These are phyloP conservation scores for Isabelozyma gotoi DNA, from an alignment of 805 yeast genomes.

Conservation along the genomic window DNA sequence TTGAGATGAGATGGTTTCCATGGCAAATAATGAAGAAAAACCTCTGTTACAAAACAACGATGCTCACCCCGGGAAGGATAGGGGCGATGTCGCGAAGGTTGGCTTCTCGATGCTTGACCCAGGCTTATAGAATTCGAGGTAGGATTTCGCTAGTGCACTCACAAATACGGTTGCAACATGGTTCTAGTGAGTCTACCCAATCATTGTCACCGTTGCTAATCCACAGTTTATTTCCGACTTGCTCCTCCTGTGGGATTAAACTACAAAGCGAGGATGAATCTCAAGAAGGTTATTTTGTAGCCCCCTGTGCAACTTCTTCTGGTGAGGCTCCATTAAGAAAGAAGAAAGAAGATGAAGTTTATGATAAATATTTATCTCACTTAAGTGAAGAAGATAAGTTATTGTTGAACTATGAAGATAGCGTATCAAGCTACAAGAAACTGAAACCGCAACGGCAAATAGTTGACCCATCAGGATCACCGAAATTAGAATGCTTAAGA, in stretches of 20 bases:
- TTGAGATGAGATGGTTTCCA: neutral
- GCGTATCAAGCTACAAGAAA: neutral
- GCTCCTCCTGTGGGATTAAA: slow-evolving; percentile 59
- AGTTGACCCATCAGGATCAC: too few species aligned
- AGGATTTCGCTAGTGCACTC: neutral
- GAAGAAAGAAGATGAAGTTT: slow-evolving; percentile 24
- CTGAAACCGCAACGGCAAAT: neutral
- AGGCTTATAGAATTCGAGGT: neutral
- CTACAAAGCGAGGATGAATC: slow-evolving; percentile 42
- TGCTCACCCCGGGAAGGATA: neutral
- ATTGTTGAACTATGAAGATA: slow-evolving; percentile 14
- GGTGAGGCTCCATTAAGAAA: slow-evolving; percentile 5
- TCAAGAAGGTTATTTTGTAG: slow-evolving; percentile 44
- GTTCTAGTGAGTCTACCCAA: neutral
- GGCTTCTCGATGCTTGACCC: neutral
- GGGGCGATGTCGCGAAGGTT: neutral
- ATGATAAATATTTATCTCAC: slow-evolving; percentile 12
- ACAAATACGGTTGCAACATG: neutral
- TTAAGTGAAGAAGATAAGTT: slow-evolving; percentile 28
- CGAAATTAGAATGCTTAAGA: slow-evolving; percentile 46
- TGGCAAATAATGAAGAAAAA: too few species aligned
- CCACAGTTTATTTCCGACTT: slow-evolving; percentile 20
- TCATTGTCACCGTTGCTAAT: slow-evolving; percentile 1
- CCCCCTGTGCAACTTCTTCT: neutral
- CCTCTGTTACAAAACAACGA: neutral